Percentiles rank a stretch among this genome's conserved stretches.
Evolutionary conservation across 768 basidiomycete genomes (phyloP).

Genomic region (Brasilioporus rufonigricans): DNA sequence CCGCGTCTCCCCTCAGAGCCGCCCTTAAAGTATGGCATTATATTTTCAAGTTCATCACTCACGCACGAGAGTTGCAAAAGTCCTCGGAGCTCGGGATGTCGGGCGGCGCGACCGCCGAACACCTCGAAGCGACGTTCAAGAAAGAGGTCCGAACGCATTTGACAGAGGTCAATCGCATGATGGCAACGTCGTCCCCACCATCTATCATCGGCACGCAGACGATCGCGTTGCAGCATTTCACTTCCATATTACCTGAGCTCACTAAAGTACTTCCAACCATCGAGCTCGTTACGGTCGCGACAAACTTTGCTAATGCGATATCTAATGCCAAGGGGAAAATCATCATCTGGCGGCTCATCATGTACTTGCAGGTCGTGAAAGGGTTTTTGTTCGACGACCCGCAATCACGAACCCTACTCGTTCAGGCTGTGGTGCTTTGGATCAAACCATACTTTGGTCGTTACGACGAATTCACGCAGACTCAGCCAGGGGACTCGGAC

Average conservation of each 20-base stretch:
- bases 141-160: slow-evolving; percentile 78
- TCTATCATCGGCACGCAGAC: slow-evolving; percentile 97
- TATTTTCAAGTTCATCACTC: slow-evolving; percentile 90
- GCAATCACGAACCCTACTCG: slow-evolving; percentile 71
- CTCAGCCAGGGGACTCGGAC: slow-evolving; percentile 65
- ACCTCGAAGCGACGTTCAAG: slow-evolving; percentile 82
- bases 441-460: slow-evolving; percentile 93
- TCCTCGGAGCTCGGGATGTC: slow-evolving; percentile 75
- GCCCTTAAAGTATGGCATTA: slow-evolving; percentile 97
- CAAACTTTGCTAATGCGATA: slow-evolving; percentile 84
- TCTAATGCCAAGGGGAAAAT: slow-evolving; percentile 80
- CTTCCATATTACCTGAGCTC: slow-evolving; percentile 86
- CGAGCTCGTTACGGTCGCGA: slow-evolving; percentile 84
- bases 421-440: slow-evolving; percentile 89
- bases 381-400: slow-evolving; percentile 84
- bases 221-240: slow-evolving; percentile 90
- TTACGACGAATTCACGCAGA: slow-evolving; percentile 78
- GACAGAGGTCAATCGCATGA: slow-evolving; percentile 81
- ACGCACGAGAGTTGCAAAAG: slow-evolving; percentile 88
- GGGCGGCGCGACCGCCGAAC: slow-evolving; percentile 79
- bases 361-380: slow-evolving; percentile 90
- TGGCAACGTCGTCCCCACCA: slow-evolving; percentile 73
- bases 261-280: slow-evolving; percentile 74
- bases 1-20: slow-evolving; percentile 76
- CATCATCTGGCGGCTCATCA: slow-evolving; percentile 89